A percentile compares a stretch with the other conserved stretches of the same genome.
phyloP scores from a whole-genome alignment of 1,284 basidiomycete species.

The Gymnopus androsaceus region DNA sequence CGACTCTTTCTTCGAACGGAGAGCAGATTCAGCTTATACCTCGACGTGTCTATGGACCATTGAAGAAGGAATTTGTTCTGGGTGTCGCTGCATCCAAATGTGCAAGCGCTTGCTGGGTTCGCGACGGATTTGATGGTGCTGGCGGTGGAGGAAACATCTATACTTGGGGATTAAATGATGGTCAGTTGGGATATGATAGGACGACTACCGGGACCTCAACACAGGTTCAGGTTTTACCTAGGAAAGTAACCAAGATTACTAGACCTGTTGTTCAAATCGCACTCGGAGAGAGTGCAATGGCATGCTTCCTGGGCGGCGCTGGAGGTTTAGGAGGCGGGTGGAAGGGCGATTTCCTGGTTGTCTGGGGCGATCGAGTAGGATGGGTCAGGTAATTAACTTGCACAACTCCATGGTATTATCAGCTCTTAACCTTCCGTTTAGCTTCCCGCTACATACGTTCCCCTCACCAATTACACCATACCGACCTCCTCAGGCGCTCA shows the following conservation, averaged over 20 bases:
- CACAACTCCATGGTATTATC: not conserved
- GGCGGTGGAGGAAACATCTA: constrained; percentile 63
- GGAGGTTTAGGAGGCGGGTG: constrained; percentile 57
- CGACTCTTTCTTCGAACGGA: constrained; percentile 6
- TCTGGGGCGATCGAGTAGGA: constrained; percentile 34
- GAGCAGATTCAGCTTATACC: constrained; percentile 18
- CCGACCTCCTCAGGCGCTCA: constrained; percentile 73
- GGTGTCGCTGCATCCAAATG: constrained; percentile 90
- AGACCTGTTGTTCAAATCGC: constrained; percentile 71
- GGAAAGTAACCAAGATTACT: constrained; percentile 80
- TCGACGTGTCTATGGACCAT: constrained; percentile 46
- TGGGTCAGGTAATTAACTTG: constrained; percentile 65
- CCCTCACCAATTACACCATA: constrained; percentile 77
- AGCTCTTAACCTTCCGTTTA: constrained; percentile 27
- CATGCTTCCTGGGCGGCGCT: constrained; percentile 9
- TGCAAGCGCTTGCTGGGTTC: constrained; percentile 92
- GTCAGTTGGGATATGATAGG: constrained; percentile 75
- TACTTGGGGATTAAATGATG: constrained; percentile 95
- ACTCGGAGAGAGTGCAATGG: constrained; percentile 57
- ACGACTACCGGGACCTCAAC: constrained; percentile 7
- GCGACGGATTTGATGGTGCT: constrained; percentile 1
- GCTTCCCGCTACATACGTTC: constrained; percentile 72
- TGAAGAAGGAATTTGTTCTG: constrained; percentile 80
- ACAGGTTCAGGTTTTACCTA: constrained; percentile 67
- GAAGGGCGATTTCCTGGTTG: constrained; percentile 73